A percentile compares a stretch with the other conserved stretches of the same genome.
Conservation (phyloP, 1,284 basidiomycete species). For the Ceratorhiza oryzae-sativae region DNA sequence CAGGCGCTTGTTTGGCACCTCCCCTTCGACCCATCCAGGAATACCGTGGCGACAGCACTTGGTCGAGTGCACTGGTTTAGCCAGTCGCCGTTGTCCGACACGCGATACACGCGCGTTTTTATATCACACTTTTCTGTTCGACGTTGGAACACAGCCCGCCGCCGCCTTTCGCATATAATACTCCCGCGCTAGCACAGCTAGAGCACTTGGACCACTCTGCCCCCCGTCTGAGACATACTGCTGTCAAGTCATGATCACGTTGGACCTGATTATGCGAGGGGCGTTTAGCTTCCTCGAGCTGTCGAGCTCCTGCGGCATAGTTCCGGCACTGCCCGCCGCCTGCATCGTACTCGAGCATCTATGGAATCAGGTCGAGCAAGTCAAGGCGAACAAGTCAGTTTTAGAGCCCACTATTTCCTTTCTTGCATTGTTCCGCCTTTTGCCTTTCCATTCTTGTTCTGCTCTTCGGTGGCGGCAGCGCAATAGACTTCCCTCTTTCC, state of each 20-base stretch:
- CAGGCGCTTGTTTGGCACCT: neutral
- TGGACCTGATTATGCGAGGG: conserved; percentile 14
- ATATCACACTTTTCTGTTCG: conserved; percentile 3
- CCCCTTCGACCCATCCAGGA: neutral
- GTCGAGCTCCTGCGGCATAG: conserved; percentile 3
- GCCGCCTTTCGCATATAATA: conserved; percentile 13
- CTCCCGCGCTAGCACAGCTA: conserved; percentile 24
- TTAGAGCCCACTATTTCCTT: neutral
- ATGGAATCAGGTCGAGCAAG: conserved; percentile 20
- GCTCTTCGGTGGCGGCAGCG: neutral
- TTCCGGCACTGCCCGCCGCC: conserved; percentile 26
- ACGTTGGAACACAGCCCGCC: conserved; percentile 10
- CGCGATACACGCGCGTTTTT: neutral
- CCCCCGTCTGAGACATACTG: neutral
- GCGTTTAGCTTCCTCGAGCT: conserved; percentile 27
- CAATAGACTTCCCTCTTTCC: neutral
- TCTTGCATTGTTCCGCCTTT: neutral
- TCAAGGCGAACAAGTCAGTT: conserved; percentile 35
- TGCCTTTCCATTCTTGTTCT: neutral
- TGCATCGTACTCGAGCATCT: conserved; percentile 24
- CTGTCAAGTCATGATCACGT: neutral
- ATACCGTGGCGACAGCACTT: neutral
- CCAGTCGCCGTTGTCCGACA: neutral
- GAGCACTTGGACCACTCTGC: conserved; percentile 15
- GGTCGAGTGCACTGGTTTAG: neutral